phyloP scores from a whole-genome alignment of 805 yeast genomes.

The Yarrowia keelungensis region DNA sequence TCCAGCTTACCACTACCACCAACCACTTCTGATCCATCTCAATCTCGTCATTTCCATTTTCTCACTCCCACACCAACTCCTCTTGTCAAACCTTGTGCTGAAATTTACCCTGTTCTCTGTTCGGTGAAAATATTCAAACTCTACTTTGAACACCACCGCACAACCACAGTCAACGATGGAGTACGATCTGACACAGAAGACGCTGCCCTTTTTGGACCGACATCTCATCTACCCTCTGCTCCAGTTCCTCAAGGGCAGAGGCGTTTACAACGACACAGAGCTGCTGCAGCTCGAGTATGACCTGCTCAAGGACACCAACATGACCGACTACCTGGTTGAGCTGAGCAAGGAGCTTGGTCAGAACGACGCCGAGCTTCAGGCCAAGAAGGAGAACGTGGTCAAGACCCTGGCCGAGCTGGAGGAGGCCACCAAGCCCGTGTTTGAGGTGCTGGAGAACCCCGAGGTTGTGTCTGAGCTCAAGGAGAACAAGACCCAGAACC shows the following conservation, averaged over 20 bases:
- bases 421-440: constrained; percentile 55
- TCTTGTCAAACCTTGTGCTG: constrained; percentile 5
- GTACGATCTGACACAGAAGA: constrained; percentile 59
- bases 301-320: constrained; percentile 63
- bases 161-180: constrained; percentile 14
- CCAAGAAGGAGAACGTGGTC: constrained; percentile 51
- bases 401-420: constrained; percentile 52
- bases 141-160: background rate
- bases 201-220: constrained; percentile 67
- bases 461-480: constrained; percentile 61
- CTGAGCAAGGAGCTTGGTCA: constrained; percentile 53
- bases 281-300: constrained; percentile 59
- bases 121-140: constrained; percentile 34
- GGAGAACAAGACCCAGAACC: constrained; percentile 63
- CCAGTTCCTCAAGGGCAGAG: constrained; percentile 55
- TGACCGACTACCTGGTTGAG: constrained; percentile 59
- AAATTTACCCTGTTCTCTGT: constrained; percentile 17
- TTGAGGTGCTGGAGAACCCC: constrained; percentile 56
- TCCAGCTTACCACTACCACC: too few relatives aligned
- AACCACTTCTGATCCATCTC: background rate
- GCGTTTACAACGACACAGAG: constrained; percentile 56
- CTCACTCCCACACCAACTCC: background rate
- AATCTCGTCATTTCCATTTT: background rate
- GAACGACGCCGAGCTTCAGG: constrained; percentile 52
- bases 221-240: constrained; percentile 63